Evolutionary conservation across 805 yeast genomes (phyloP).

Genomic region (Wickerhamiella sorbophila): DNA sequence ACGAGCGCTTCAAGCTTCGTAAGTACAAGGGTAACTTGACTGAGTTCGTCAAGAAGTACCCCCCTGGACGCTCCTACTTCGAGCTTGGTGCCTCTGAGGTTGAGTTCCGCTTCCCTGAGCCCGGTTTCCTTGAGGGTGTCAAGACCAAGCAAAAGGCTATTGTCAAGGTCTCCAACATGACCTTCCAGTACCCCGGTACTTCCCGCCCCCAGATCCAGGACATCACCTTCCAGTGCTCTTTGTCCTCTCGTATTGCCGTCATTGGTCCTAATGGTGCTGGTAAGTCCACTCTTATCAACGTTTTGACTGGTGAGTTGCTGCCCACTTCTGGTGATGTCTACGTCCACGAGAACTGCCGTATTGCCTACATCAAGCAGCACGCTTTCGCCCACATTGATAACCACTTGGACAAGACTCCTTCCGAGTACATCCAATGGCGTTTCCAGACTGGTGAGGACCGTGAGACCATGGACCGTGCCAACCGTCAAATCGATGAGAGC

Average conservation of each 20-base stretch:
- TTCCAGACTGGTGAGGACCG: conserved; percentile 99
- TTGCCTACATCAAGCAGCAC: conserved; percentile 99
- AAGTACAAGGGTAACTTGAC: conserved; percentile 94
- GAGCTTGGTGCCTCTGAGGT: conserved; percentile 85
- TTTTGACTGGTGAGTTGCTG: conserved; percentile 89
- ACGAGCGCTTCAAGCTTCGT: conserved; percentile 86
- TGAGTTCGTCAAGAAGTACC: conserved; percentile 78
- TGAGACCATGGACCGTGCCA: conserved; percentile 99
- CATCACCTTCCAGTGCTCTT: conserved; percentile 80
- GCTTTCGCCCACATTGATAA: conserved; percentile 99
- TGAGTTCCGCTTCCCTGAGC: conserved; percentile 97
- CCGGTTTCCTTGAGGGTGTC: conserved; percentile 95
- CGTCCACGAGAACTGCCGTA: conserved; percentile 99
- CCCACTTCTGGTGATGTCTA: conserved; percentile 98
- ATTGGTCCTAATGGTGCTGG: conserved; percentile 99
- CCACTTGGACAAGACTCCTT: conserved; percentile 98
- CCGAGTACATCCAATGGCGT: conserved; percentile 99
- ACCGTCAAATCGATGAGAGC: conserved; percentile 91
- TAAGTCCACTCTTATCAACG: conserved; percentile 86
- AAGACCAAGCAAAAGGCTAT: conserved; percentile 90
- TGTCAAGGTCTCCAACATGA: conserved; percentile 71
- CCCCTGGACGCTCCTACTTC: conserved; percentile 93
- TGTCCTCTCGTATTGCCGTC: conserved; percentile 94
- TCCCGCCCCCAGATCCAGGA: conserved; percentile 62
- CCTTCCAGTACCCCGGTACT: conserved; percentile 84